Percentiles rank a stretch among this genome's conserved stretches.
These are phyloP conservation scores for Acacia melanoxylon DNA, from an alignment of 306 rosid species.

Conservation along the genomic window DNA sequence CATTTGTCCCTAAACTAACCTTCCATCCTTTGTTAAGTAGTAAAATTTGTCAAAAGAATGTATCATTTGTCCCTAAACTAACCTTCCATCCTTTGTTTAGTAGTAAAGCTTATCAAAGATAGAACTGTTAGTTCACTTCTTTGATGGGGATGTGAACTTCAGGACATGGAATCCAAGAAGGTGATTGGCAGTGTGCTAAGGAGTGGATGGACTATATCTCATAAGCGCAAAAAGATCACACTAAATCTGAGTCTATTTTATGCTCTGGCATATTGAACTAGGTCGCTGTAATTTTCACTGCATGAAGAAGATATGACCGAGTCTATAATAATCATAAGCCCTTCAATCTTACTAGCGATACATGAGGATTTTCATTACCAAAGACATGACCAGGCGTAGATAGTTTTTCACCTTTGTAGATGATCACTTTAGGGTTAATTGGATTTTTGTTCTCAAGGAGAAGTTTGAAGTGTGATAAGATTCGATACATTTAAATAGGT, in stretches of 20 bases:
- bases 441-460: background rate
- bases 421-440: background rate
- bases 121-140: background rate
- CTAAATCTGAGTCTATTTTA: background rate
- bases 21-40: background rate
- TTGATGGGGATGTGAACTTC: background rate
- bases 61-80: background rate
- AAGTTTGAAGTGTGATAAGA: background rate
- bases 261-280: background rate
- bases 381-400: background rate
- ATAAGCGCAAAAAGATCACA: background rate
- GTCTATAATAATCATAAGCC: background rate
- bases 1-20: background rate
- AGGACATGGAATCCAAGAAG: background rate
- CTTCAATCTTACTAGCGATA: background rate
- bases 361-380: background rate
- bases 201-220: background rate
- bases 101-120: background rate
- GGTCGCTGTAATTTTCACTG: background rate
- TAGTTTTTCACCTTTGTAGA: background rate
- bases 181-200: background rate
- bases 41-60: background rate
- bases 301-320: background rate
- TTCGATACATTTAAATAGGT: background rate
- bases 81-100: background rate